Evolutionary conservation across 495 filamentous ascomycete genomes (phyloP), one percentile per base, ranked within the genome.

Genomic region (Thermothielavioides terrestris): DNA sequence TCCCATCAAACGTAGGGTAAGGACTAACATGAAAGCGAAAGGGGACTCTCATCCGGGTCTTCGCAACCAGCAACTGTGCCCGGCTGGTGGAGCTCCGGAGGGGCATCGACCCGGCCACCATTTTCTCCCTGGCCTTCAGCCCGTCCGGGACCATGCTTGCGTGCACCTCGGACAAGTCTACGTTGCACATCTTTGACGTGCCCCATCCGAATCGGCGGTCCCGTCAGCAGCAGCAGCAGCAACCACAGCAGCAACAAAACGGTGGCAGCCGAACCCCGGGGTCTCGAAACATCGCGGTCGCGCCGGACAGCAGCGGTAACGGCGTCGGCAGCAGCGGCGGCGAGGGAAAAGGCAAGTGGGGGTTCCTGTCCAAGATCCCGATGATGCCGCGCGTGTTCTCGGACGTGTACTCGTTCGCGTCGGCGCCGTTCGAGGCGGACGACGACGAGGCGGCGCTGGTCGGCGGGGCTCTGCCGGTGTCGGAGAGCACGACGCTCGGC

Each of bases 91-190:
- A 97, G 65, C 69, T 95, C 35, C 82, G 92, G 21, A 82, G 92
- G 6, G 92, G 92, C 20, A 82, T 91, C 23, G 92, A 98, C 57
- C 85, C 81, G 40, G 90, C 92, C 18, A 77, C 79, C 18, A 85
- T 97, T 57, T 95, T 86, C 70, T 89, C 85, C 6, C 70, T 98
- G 12, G 81, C 86, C 21, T 88, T 97, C 60, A 92, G 84, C 26
- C 92, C 91, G 1, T 81, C 80, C 8, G 84, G 82, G 39, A 77
- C 74, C 31, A 71, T 86, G 54, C 75, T 97, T 12, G 92, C 92
- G 17, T 89, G 89, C 43, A 96, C 94, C n/a, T 95, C 89, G 21
- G 92, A 98, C 71, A 98, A 96, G 65, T 88, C 84, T 5, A 98
- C 89, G 3, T 68, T 98, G 15, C 92, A 98, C 67, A 79, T 98